These are phyloP conservation scores for Neltuma alba DNA, from an alignment of 306 rosid genomes.

Conservation along the genomic window DNA sequence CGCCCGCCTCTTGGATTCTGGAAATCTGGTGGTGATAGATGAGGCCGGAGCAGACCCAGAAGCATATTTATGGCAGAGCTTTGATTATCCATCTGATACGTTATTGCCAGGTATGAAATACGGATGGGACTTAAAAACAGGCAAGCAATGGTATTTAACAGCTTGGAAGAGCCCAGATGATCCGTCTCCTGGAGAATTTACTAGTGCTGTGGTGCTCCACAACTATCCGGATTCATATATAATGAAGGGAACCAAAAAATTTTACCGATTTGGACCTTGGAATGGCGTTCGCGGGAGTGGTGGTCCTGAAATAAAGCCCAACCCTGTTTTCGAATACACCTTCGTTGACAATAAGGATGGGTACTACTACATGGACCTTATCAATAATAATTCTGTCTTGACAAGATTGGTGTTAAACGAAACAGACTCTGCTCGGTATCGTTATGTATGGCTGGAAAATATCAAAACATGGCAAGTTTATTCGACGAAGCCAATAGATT, in stretches of 20 bases:
- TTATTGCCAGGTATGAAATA: not conserved
- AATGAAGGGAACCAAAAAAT: not conserved
- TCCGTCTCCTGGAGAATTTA: not conserved
- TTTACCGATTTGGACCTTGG: not conserved
- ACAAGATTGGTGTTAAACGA: not conserved
- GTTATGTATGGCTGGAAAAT: not conserved
- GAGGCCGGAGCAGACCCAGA: not conserved
- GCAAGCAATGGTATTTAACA: not conserved
- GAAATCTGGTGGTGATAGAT: not conserved
- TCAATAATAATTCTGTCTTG: not conserved
- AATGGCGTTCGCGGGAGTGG: not conserved
- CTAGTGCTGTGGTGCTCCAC: not conserved
- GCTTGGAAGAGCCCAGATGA: constrained; percentile 4
- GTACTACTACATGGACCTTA: not conserved
- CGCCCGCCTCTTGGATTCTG: not conserved
- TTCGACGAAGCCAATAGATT: not conserved
- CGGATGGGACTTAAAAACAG: not conserved
- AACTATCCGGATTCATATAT: not conserved
- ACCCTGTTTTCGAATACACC: not conserved
- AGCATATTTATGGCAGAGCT: not conserved
- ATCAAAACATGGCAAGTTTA: not conserved
- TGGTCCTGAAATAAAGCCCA: not conserved
- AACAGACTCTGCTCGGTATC: not conserved
- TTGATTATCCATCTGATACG: not conserved
- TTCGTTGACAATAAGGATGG: not conserved